Base-by-base conservation (phyloP, 495 filamentous ascomycete species). In the Aspergillus mulundensis region DNA sequence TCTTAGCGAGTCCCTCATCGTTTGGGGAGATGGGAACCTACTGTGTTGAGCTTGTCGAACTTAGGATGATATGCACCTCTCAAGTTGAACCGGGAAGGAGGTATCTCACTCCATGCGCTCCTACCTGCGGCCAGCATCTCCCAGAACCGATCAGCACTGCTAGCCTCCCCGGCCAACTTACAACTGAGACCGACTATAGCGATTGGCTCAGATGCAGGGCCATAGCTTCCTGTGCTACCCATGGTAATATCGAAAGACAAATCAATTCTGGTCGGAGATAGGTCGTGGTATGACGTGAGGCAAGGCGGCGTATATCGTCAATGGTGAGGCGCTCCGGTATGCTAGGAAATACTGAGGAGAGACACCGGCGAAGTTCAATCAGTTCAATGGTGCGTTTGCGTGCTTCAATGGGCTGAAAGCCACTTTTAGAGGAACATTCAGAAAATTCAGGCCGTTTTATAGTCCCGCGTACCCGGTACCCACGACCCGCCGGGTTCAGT, bases 151-250 rank as follows among this genome's bases (percentile, higher is more conserved):
- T 76, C 69, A n/a, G 81, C 78, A 47, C 50, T 75, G 38, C 70
- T 69, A 42, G 75, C 72, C 47, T 70, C 72, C n/a, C 81, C 81
- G 16, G 83, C 72, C 54, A 84, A 80, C 20, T 76, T 74, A 57
- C 81, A 84, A 28, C 74, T 74, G 69, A 85, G 74, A 56, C 83
- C 82, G 51, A 85, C 66, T 48, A 86, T 76, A 49, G 82, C 83
- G 57, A 86, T 82, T 3, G 83, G 82, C 77, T 36, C 32, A 6
- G 32, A 2, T 2, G 32, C 12, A 7, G 32, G 8, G 32, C 6
- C 3, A 14, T 36, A 15, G 8, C 7, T 14, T 6, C 42, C 42
- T 23, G 32, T 10, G 11, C 32, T 36, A 2, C 12, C 5, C 32
- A 36, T 36, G 5, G 5, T 28, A 28, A 3, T 28, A 28, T 28